Percentiles rank a stretch among this genome's conserved stretches.
Conservation (phyloP, 495 filamentous ascomycete species). For the Aspergillus bridgeri region DNA sequence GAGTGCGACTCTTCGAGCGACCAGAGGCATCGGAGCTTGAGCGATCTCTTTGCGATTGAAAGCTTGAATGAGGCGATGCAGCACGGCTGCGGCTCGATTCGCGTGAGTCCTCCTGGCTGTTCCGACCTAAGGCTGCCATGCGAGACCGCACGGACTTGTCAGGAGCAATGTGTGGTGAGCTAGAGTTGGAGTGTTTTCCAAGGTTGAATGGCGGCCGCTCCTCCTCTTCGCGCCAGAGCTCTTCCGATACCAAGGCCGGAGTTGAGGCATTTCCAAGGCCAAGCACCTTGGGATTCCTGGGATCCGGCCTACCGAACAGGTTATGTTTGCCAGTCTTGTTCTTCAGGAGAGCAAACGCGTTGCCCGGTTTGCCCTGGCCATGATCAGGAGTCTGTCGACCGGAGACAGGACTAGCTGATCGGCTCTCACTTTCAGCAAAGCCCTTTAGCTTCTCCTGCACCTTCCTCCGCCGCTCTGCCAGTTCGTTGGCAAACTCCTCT, state of each 20-base stretch:
- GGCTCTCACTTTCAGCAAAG: constrained; percentile 63
- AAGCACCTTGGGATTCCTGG: constrained; percentile 69
- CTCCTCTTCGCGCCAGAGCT: constrained; percentile 46
- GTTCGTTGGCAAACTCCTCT: constrained; percentile 76
- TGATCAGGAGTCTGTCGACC: constrained; percentile 45
- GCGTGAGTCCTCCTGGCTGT: constrained; percentile 37
- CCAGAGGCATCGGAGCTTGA: constrained; percentile 60
- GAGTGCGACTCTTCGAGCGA: constrained; percentile 54
- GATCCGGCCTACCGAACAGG: constrained; percentile 49
- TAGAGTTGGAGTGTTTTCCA: constrained; percentile 39
- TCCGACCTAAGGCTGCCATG: constrained; percentile 32
- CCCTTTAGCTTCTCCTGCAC: constrained; percentile 79
- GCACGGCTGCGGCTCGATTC: constrained; percentile 42
- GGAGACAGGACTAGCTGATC: constrained; percentile 49
- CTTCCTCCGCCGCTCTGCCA: constrained; percentile 70
- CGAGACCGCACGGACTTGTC: constrained; percentile 34
- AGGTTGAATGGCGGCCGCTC: constrained; percentile 35
- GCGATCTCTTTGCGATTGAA: constrained; percentile 50
- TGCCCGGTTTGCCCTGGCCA: constrained; percentile 43
- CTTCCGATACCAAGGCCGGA: constrained; percentile 41
- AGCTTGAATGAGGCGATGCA: constrained; percentile 33
- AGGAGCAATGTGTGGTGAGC: constrained; percentile 38
- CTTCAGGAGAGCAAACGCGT: constrained; percentile 65
- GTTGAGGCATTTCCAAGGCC: constrained; percentile 59
- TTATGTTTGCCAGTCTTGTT: constrained; percentile 63